Evolutionary conservation across 192 early-diverging fungal genomes (phyloP).

Genomic region (Chytriomyces sp.): DNA sequence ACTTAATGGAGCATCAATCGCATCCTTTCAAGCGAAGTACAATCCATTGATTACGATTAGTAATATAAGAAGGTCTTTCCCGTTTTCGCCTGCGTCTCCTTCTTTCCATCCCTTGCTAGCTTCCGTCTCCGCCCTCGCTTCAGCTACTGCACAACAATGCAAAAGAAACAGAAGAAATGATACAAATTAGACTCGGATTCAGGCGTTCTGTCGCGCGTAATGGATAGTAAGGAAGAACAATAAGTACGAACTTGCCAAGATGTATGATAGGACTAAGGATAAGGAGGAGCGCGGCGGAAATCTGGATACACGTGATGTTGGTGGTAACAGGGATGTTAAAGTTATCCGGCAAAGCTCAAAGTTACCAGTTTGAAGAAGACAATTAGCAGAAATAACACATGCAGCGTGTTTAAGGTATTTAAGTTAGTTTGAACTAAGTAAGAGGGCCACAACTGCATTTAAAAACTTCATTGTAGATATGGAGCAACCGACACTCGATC

Average conservation of each 20-base stretch:
- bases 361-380: background rate
- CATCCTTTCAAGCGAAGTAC: background rate
- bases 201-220: background rate
- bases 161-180: background rate
- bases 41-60: background rate
- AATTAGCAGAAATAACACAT: background rate
- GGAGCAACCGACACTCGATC: conserved; percentile 3
- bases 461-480: background rate
- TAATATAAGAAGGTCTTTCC: too few relatives aligned
- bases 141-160: background rate
- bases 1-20: conserved; percentile 1
- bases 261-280: background rate
- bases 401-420: background rate
- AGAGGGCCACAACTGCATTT: background rate
- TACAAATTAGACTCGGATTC: background rate
- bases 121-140: background rate
- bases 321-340: background rate
- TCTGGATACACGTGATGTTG: background rate
- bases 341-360: background rate
- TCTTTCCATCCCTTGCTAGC: background rate
- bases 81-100: background rate
- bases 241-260: conserved; percentile 6
- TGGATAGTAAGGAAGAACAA: conserved; percentile 12
- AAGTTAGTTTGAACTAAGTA: conserved; percentile 1
- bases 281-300: background rate